phyloP scores from a whole-genome alignment of 2,329 filamentous ascomycete species.

The Ploettnerulaceae sp. region DNA sequence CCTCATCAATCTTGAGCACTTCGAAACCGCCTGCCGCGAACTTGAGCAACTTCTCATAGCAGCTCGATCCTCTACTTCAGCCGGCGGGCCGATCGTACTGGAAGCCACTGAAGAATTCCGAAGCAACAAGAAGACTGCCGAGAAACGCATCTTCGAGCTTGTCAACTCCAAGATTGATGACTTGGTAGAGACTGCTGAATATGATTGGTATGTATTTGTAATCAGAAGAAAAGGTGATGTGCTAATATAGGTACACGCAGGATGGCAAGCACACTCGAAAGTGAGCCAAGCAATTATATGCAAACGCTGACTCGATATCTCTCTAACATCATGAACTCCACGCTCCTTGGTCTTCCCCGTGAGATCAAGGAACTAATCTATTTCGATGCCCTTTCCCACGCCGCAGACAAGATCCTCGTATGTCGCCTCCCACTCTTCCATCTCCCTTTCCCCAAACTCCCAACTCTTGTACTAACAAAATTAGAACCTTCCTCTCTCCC shows the following conservation, averaged over 20 bases:
- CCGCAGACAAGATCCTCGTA: slow-evolving; percentile 78
- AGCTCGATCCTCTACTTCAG: slow-evolving; percentile 75
- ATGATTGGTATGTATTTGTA: slow-evolving; percentile 65
- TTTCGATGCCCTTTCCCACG: slow-evolving; percentile 90
- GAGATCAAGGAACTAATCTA: slow-evolving; percentile 98
- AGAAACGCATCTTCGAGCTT: slow-evolving; percentile 96
- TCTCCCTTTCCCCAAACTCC: slow-evolving; percentile 6
- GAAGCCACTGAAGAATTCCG: slow-evolving; percentile 82
- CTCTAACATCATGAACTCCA: slow-evolving; percentile 94
- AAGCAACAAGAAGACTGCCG: slow-evolving; percentile 88
- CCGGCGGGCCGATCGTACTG: slow-evolving; percentile 73
- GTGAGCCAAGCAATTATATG: slow-evolving; percentile 88
- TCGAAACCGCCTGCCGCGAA: slow-evolving; percentile 87
- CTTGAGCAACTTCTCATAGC: slow-evolving; percentile 81
- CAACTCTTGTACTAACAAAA: slow-evolving; percentile 62
- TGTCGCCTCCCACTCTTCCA: slow-evolving; percentile 26
- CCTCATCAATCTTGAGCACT: slow-evolving; percentile 94
- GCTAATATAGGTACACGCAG: slow-evolving; percentile 21
- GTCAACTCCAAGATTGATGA: slow-evolving; percentile 99
- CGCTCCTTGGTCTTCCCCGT: slow-evolving; percentile 83
- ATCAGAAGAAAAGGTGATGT: not conserved
- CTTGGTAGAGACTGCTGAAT: slow-evolving; percentile 92
- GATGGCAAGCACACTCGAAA: slow-evolving; percentile 56
- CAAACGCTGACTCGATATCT: slow-evolving; percentile 89
- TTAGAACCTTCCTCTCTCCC: slow-evolving; percentile 36